phyloP scores from a whole-genome alignment of 352 stramenopile genomes.

The Globisporangium cystogenes region DNA sequence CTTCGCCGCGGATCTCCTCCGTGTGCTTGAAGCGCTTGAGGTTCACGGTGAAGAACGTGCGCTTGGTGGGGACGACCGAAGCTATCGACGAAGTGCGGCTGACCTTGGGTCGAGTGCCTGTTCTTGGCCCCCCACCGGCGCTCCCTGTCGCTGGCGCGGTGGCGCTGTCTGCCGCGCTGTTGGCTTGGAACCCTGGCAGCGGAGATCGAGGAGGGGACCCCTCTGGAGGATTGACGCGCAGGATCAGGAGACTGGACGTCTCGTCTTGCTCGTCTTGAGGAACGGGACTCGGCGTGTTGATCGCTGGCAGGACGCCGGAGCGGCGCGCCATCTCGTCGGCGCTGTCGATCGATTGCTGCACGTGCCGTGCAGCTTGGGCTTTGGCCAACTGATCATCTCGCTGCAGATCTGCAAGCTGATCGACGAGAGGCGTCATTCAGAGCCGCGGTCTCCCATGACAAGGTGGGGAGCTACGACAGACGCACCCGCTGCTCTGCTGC shows the following conservation, averaged over 20 bases:
- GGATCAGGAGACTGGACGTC: constrained; percentile 36
- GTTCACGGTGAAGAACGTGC: constrained; percentile 63
- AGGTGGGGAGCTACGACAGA: too few relatives aligned
- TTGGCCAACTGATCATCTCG: constrained; percentile 5
- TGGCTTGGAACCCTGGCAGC: constrained; percentile 8
- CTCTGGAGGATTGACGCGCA: constrained; percentile 32
- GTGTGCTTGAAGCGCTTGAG: constrained; percentile 73
- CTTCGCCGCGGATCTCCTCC: constrained; percentile 47
- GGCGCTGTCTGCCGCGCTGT: not conserved
- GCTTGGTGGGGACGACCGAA: constrained; percentile 20
- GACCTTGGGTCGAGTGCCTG: not conserved
- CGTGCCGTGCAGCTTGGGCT: constrained; percentile 3
- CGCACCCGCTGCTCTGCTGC: constrained; percentile 5
- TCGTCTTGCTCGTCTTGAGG: constrained; percentile 42
- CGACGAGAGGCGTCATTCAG: not conserved
- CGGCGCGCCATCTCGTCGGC: constrained; percentile 40
- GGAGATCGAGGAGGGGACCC: not conserved
- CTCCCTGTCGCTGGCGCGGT: too few relatives aligned
- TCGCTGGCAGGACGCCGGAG: constrained; percentile 46
- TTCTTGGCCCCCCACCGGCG: not conserved
- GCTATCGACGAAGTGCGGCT: not conserved
- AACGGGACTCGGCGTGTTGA: constrained; percentile 30
- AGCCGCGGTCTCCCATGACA: too few relatives aligned
- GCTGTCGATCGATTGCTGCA: constrained; percentile 28
- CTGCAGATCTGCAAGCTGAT: constrained; percentile 12